Evolutionary conservation across 768 basidiomycete species (phyloP).

Genomic region (Lyophyllum shimeji): DNA sequence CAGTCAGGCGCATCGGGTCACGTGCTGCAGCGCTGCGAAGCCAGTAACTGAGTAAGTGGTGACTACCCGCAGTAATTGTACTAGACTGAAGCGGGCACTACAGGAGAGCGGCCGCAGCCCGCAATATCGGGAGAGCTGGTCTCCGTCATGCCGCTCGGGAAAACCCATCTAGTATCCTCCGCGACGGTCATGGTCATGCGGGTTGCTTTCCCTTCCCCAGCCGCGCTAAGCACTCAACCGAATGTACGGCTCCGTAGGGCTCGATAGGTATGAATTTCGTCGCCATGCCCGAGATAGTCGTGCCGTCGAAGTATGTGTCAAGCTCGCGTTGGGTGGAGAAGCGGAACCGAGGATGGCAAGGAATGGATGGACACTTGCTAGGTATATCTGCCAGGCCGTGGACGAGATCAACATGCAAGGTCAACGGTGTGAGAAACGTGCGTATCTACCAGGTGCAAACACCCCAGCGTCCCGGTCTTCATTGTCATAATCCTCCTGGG

Average conservation of each 20-base stretch:
- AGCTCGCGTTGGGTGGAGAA: constrained; percentile 7
- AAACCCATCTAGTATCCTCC: too few species aligned
- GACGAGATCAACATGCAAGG: neutral
- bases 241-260: neutral
- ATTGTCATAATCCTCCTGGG: neutral
- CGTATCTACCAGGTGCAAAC: constrained; percentile 5
- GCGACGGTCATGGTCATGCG: too few species aligned
- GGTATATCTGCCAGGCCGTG: neutral
- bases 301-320: constrained; percentile 1
- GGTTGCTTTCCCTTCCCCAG: too few species aligned
- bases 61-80: too few species aligned
- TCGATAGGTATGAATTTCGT: neutral
- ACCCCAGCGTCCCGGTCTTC: neutral
- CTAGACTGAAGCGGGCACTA: too few species aligned
- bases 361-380: neutral
- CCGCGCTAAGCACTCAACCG: neutral
- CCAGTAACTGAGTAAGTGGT: too few species aligned
- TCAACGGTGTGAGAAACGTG: neutral
- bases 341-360: constrained; percentile 1
- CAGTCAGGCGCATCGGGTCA: too few species aligned
- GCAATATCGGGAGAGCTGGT: too few species aligned
- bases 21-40: too few species aligned
- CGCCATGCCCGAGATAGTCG: neutral
- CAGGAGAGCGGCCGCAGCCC: too few species aligned
- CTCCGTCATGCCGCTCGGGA: too few species aligned